Evolutionary conservation across 2,329 filamentous ascomycete genomes (phyloP).

Genomic region (Cryphonectria naterciae): DNA sequence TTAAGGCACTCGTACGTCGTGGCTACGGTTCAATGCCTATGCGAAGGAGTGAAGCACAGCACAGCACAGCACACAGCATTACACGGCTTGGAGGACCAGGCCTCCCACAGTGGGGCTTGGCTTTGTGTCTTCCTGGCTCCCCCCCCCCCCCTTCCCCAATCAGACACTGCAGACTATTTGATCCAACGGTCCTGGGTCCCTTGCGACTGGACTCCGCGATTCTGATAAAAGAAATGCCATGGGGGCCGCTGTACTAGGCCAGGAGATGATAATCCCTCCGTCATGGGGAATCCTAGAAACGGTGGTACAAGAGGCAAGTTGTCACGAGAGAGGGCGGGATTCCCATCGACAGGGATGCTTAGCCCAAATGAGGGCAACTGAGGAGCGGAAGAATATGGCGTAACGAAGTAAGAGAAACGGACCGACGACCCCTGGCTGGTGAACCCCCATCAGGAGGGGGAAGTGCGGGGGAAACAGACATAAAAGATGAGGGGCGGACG

Average conservation of each 20-base stretch:
- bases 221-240: neutral
- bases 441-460: neutral
- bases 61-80: neutral
- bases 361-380: neutral
- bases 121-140: neutral
- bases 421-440: neutral
- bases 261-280: neutral
- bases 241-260: neutral
- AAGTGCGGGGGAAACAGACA: neutral
- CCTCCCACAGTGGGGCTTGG: neutral
- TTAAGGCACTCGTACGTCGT: neutral
- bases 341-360: neutral
- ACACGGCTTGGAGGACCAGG: neutral
- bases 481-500: conserved; percentile 1
- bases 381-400: neutral
- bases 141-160: too few relatives aligned
- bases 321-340: neutral
- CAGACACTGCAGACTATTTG: neutral
- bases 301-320: neutral
- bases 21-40: neutral
- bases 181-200: neutral
- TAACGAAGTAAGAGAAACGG: neutral
- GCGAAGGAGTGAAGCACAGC: neutral
- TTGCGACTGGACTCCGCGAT: neutral
- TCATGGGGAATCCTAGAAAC: neutral